Conservation (phyloP, 441 rosid genomes). For the Sinapis alba region DNA sequence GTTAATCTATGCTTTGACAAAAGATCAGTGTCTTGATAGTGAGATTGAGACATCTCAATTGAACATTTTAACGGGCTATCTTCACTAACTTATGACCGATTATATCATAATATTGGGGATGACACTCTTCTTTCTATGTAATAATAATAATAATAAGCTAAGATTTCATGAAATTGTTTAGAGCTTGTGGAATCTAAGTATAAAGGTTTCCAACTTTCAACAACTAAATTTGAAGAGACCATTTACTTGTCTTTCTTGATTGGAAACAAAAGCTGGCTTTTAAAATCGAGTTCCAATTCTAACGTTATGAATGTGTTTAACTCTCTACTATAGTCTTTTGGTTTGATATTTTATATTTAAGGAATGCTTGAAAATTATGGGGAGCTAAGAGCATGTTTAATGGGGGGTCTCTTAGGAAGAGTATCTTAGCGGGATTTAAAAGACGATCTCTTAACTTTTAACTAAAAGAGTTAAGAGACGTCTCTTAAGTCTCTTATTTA, state of each 20-base stretch:
- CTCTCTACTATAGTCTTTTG: too few species aligned
- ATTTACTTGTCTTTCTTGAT: too few species aligned
- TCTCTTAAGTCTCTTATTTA: too few species aligned
- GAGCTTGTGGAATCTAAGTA: background rate
- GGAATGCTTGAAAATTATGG: too few species aligned
- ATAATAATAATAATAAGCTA: background rate
- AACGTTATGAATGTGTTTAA: too few species aligned
- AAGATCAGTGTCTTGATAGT: slow-evolving; percentile 27
- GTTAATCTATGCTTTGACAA: slow-evolving; percentile 1
- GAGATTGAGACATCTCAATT: slow-evolving; percentile 18
- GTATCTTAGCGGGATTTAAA: too few species aligned
- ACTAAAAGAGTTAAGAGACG: too few species aligned
- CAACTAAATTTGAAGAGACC: background rate
- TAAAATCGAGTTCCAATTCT: background rate
- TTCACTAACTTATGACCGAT: background rate
- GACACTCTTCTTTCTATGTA: background rate
- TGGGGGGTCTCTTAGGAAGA: too few species aligned
- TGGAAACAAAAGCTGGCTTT: background rate
- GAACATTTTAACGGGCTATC: background rate
- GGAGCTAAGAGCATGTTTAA: too few species aligned
- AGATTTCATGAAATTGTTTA: background rate
- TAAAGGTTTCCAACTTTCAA: too few species aligned
- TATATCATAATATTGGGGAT: background rate
- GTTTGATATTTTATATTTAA: too few species aligned
- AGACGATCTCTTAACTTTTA: too few species aligned